phyloP scores from a whole-genome alignment of 176 grass and related monocot species.

The Triticum timopheevii region DNA sequence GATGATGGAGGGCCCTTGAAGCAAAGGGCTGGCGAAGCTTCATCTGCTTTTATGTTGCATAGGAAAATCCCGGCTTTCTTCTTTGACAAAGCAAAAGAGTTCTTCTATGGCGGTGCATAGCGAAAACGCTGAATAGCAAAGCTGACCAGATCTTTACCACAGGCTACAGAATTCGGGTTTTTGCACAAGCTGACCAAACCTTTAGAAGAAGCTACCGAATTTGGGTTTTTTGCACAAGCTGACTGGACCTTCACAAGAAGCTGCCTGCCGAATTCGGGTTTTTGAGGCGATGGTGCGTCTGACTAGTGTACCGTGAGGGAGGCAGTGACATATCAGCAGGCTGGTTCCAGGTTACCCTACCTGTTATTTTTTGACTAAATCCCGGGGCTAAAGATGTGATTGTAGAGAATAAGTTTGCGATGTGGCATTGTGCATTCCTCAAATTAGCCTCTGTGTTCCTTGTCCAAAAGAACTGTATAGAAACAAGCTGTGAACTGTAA shows the following conservation, averaged over 20 bases:
- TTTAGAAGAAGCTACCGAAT: neutral
- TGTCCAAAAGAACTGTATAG: conserved; percentile 10
- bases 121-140: neutral
- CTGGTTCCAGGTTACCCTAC: neutral
- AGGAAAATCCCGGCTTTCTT: conserved; percentile 77
- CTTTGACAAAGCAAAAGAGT: conserved; percentile 86
- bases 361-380: neutral
- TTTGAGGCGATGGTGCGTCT: conserved; percentile 6
- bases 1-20: conserved; percentile 66
- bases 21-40: conserved; percentile 61
- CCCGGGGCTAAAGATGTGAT: neutral
- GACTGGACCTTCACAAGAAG: neutral
- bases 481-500: too few species aligned
- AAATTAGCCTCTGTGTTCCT: neutral
- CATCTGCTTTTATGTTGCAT: conserved; percentile 79
- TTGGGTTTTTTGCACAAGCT: neutral
- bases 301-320: neutral
- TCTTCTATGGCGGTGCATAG: conserved; percentile 63
- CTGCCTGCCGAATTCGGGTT: neutral
- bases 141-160: conserved; percentile 5
- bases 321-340: neutral
- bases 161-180: conserved; percentile 1
- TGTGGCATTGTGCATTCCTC: neutral
- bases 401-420: conserved; percentile 10
- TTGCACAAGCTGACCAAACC: neutral